Evolutionary conservation across 176 grass and related monocot genomes (phyloP).

Genomic region (Oryza glumipatula): DNA sequence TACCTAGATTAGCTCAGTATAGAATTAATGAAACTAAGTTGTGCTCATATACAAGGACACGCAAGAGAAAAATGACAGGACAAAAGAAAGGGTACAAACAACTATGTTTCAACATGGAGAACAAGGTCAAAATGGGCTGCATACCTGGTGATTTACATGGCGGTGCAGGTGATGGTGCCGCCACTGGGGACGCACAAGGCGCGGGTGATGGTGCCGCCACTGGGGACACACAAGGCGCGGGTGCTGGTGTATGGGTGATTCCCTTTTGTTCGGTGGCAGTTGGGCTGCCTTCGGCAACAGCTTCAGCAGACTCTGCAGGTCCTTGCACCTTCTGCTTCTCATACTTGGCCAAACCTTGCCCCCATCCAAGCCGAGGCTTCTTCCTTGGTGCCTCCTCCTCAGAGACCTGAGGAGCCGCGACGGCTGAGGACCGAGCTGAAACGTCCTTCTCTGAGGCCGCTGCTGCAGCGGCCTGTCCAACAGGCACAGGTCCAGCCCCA

Average conservation of each 20-base stretch:
- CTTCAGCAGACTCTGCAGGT: conserved; percentile 38
- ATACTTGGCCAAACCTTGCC: conserved; percentile 95
- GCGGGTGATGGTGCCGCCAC: too few relatives aligned
- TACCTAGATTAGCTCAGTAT: not conserved
- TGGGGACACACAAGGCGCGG: not conserved
- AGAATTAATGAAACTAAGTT: not conserved
- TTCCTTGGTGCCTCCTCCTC: conserved; percentile 72
- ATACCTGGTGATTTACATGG: conserved; percentile 47
- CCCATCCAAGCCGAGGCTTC: conserved; percentile 94
- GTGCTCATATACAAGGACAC: not conserved
- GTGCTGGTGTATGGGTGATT: not conserved
- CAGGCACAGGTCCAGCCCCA: conserved; percentile 28
- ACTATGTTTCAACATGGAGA: conserved; percentile 18
- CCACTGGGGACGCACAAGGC: too few relatives aligned
- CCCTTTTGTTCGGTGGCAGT: conserved; percentile 31
- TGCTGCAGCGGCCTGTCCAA: conserved; percentile 26
- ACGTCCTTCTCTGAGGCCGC: conserved; percentile 44
- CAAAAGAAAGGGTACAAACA: not conserved
- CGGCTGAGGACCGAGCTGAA: conserved; percentile 7
- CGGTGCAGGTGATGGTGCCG: conserved; percentile 7
- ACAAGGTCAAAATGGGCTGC: not conserved
- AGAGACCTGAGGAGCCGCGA: conserved; percentile 25
- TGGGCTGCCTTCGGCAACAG: conserved; percentile 33
- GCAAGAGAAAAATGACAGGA: not conserved
- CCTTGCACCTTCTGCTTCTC: conserved; percentile 89